Conservation (phyloP, 2,329 filamentous ascomycete species). For the Apiospora rasikravindrae region DNA sequence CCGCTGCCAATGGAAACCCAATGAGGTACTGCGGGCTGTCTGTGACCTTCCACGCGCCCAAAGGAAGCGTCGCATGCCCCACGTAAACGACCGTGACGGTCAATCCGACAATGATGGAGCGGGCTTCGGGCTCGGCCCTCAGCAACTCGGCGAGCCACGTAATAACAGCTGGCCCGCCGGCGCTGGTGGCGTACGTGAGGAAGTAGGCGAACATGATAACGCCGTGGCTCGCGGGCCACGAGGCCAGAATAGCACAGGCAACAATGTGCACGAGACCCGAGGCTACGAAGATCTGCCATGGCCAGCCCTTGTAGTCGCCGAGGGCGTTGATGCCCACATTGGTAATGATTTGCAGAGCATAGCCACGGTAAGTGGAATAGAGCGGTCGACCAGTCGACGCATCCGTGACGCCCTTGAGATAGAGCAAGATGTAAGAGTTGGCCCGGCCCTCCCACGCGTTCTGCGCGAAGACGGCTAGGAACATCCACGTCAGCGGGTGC, state of each 20-base stretch:
- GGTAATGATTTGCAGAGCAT: constrained; percentile 39
- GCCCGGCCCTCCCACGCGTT: constrained; percentile 33
- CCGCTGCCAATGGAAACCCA: constrained; percentile 43
- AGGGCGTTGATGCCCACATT: constrained; percentile 43
- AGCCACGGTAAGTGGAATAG: constrained; percentile 33
- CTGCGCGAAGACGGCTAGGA: constrained; percentile 31
- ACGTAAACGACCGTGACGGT: constrained; percentile 46
- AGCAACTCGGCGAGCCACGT: constrained; percentile 43
- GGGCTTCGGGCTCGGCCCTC: constrained; percentile 43
- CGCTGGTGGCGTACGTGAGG: constrained; percentile 42
- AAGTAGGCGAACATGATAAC: constrained; percentile 44
- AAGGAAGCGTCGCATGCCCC: constrained; percentile 45
- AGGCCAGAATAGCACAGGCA: constrained; percentile 34
- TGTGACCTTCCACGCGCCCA: constrained; percentile 41
- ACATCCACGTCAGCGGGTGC: constrained; percentile 32
- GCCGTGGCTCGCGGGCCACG: constrained; percentile 40
- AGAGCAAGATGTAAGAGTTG: constrained; percentile 35
- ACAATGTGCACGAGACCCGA: constrained; percentile 38
- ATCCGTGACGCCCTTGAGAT: constrained; percentile 31
- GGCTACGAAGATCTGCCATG: constrained; percentile 43
- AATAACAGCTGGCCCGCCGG: constrained; percentile 41
- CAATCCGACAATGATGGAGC: constrained; percentile 42
- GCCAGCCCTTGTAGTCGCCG: constrained; percentile 45
- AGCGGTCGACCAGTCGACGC: constrained; percentile 18
- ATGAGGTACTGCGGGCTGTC: constrained; percentile 44